phyloP scores from a whole-genome alignment of 2,329 filamentous ascomycete genomes.

The Penicillium sclerotigenum region DNA sequence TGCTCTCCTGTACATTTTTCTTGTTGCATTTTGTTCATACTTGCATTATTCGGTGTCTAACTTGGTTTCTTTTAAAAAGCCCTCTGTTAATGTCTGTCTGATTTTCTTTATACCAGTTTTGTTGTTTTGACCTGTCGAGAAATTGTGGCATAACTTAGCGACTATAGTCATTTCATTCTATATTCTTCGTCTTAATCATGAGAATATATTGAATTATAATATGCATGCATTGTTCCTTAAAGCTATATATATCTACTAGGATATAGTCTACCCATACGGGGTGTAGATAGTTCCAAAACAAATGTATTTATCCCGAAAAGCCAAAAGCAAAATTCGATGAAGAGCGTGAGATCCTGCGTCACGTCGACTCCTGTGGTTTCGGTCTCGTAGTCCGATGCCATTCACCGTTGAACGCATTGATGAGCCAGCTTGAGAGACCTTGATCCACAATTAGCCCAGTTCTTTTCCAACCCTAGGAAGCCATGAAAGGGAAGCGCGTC shows the following conservation, averaged over 20 bases:
- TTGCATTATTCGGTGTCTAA: constrained; percentile 6
- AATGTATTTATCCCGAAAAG: not conserved
- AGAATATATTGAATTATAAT: not conserved
- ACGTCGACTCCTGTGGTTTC: constrained; percentile 42
- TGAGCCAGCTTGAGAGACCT: constrained; percentile 70
- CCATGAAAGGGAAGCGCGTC: not conserved
- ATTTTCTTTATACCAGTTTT: not conserved
- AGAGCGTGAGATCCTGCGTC: constrained; percentile 24
- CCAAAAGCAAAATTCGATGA: constrained; percentile 9
- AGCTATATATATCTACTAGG: not conserved
- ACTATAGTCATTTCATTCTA: not conserved
- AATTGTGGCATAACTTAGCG: not conserved
- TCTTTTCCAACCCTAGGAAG: not conserved
- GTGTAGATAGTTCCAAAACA: not conserved
- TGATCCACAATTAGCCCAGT: not conserved
- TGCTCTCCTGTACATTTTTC: constrained; percentile 2
- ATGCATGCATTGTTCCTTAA: not conserved
- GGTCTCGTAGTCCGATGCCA: constrained; percentile 66
- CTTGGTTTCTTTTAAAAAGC: not conserved
- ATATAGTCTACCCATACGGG: not conserved
- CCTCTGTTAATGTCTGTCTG: not conserved
- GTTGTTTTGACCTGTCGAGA: not conserved
- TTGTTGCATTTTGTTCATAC: not conserved
- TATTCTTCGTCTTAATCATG: not conserved
- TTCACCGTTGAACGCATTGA: constrained; percentile 97